phyloP scores from a whole-genome alignment of 2,329 filamentous ascomycete genomes.

The Sporothrix pallida region DNA sequence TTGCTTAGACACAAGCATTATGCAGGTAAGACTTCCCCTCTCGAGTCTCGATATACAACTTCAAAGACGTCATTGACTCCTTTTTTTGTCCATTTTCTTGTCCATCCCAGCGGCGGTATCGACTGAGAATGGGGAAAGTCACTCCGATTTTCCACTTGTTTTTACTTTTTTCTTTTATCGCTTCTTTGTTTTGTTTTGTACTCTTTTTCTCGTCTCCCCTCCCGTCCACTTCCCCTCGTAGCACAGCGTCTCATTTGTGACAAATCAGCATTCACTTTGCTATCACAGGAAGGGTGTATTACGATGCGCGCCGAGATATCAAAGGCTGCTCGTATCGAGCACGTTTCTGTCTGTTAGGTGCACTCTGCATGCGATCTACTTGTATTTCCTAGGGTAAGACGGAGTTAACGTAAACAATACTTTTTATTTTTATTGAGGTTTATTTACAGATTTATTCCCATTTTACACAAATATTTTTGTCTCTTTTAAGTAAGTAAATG shows the following conservation, averaged over 20 bases:
- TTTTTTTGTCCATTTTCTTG: not conserved
- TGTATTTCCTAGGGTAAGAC: too few relatives aligned
- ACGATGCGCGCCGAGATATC: not conserved
- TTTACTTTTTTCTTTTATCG: not conserved
- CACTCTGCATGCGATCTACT: too few relatives aligned
- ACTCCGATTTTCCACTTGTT: not conserved
- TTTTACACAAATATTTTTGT: too few relatives aligned
- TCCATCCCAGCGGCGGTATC: not conserved
- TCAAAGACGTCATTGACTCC: constrained; percentile 21
- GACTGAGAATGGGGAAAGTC: not conserved
- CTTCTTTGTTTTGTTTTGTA: not conserved
- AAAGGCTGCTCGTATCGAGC: not conserved
- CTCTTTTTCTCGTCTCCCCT: not conserved
- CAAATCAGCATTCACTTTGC: not conserved
- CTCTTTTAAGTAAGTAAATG: too few relatives aligned
- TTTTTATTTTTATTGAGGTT: too few relatives aligned
- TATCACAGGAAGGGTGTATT: not conserved
- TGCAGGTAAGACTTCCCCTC: constrained; percentile 1
- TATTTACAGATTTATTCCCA: too few relatives aligned
- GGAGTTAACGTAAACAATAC: too few relatives aligned
- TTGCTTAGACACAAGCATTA: not conserved
- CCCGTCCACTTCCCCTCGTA: not conserved
- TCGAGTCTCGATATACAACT: not conserved
- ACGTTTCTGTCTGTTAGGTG: not conserved
- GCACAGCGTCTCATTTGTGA: not conserved